phyloP scores from a whole-genome alignment of 345 rosid species.

The Brassica incana region DNA sequence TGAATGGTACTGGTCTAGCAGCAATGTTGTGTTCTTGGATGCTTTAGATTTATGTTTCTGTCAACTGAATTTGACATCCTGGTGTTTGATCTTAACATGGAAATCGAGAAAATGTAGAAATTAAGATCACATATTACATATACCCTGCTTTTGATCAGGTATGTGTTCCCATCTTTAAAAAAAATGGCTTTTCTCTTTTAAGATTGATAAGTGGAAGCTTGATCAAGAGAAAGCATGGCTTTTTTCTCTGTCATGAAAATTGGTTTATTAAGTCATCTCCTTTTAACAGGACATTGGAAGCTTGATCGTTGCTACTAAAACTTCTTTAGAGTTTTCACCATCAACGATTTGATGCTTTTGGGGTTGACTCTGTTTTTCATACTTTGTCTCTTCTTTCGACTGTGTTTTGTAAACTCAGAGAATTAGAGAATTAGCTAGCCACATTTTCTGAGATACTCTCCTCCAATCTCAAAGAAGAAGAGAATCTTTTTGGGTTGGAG shows the following conservation, averaged over 20 bases:
- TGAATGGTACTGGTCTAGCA: not conserved
- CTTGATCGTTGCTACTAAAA: too few species aligned
- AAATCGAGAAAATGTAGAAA: not conserved
- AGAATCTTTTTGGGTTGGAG: slow-evolving; percentile 40
- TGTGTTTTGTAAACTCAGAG: slow-evolving; percentile 46
- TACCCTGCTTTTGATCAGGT: not conserved
- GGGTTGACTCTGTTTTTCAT: too few species aligned
- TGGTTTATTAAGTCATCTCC: too few species aligned
- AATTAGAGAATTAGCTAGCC: slow-evolving; percentile 73
- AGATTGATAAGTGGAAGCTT: too few species aligned
- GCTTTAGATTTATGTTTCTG: not conserved
- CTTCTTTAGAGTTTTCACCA: too few species aligned
- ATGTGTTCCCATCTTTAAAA: not conserved
- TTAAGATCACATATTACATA: not conserved
- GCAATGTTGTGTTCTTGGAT: not conserved
- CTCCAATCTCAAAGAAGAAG: slow-evolving; percentile 39
- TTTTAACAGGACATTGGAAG: too few species aligned
- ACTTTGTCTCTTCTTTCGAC: too few species aligned
- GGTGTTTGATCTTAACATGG: not conserved
- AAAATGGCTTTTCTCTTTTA: not conserved
- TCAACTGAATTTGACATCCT: not conserved
- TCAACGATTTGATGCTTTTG: too few species aligned
- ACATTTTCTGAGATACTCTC: slow-evolving; percentile 70
- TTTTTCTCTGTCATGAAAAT: too few species aligned
- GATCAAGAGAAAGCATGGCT: too few species aligned